Percentiles rank a stretch among this genome's conserved stretches.
Conservation (phyloP, 2,329 filamentous ascomycete species). For the Fusarium sp. region DNA sequence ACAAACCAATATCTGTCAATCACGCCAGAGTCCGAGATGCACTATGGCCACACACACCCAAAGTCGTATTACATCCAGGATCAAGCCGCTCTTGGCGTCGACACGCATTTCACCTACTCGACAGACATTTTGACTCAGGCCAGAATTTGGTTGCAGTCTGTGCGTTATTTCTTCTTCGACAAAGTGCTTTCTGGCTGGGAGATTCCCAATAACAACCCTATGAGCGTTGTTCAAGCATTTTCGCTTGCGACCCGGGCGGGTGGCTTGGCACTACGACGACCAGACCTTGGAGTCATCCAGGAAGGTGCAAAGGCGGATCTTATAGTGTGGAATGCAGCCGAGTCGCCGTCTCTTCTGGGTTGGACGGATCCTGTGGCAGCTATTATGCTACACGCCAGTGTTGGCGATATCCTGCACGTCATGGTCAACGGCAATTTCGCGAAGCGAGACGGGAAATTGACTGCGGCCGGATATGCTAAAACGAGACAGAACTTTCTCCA, state of each 20-base stretch:
- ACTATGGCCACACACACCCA: conserved; percentile 69
- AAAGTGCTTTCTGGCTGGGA: conserved; percentile 58
- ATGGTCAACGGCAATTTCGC: conserved; percentile 56
- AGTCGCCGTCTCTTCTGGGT: conserved; percentile 65
- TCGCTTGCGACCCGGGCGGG: conserved; percentile 68
- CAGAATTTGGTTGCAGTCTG: conserved; percentile 67
- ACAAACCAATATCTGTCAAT: conserved; percentile 70
- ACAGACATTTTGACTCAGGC: conserved; percentile 67
- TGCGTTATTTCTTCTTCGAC: conserved; percentile 58
- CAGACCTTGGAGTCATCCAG: conserved; percentile 65
- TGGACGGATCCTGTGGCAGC: conserved; percentile 71
- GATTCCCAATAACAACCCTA: conserved; percentile 64
- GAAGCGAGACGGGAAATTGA: conserved; percentile 62
- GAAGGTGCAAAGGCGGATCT: conserved; percentile 69
- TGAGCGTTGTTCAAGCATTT: conserved; percentile 70
- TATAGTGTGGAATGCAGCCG: conserved; percentile 65
- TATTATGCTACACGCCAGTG: conserved; percentile 68
- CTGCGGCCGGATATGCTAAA: conserved; percentile 47
- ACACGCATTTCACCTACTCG: conserved; percentile 69
- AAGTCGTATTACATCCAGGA: conserved; percentile 62
- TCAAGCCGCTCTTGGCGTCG: conserved; percentile 67
- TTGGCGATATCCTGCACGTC: conserved; percentile 67
- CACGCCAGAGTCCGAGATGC: conserved; percentile 72
- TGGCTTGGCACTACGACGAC: conserved; percentile 65
- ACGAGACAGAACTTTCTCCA: conserved; percentile 54